Evolutionary conservation across 202 grass and related monocot genomes (phyloP).

Genomic region (Hordeum pubiflorum): DNA sequence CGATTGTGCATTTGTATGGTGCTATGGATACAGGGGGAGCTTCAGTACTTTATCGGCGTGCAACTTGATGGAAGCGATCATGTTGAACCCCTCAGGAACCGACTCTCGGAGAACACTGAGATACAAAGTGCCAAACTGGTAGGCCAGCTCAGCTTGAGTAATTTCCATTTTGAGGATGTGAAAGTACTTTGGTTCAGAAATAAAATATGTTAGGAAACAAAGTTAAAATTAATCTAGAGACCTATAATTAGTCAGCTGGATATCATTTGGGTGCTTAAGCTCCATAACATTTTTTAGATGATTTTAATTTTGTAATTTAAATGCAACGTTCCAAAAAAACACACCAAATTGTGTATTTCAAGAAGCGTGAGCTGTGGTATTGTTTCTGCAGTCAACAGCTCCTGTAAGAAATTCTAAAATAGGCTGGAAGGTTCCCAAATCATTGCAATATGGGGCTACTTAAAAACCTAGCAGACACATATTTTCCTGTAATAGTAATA

Average conservation of each 20-base stretch:
- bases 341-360: neutral
- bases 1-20: neutral
- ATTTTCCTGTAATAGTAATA: slow-evolving; percentile 10
- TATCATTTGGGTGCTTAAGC: neutral
- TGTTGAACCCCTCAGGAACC: slow-evolving; percentile 88
- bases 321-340: neutral
- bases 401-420: slow-evolving; percentile 10
- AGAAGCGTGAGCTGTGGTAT: neutral
- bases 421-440: neutral
- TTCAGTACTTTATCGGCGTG: slow-evolving; percentile 99
- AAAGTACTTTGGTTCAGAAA: neutral
- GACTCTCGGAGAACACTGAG: slow-evolving; percentile 77
- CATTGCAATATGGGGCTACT: neutral
- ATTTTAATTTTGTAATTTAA: neutral
- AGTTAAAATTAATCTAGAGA: neutral
- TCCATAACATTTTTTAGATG: neutral
- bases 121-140: slow-evolving; percentile 87
- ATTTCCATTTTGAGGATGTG: neutral
- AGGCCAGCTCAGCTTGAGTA: slow-evolving; percentile 16
- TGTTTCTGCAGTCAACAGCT: neutral
- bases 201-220: neutral
- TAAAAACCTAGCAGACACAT: neutral
- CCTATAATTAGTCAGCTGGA: neutral
- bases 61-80: slow-evolving; percentile 95
- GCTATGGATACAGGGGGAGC: slow-evolving; percentile 55